Evolutionary conservation across 257 asterid species (phyloP).

Genomic region (Primulina huaijiensis): DNA sequence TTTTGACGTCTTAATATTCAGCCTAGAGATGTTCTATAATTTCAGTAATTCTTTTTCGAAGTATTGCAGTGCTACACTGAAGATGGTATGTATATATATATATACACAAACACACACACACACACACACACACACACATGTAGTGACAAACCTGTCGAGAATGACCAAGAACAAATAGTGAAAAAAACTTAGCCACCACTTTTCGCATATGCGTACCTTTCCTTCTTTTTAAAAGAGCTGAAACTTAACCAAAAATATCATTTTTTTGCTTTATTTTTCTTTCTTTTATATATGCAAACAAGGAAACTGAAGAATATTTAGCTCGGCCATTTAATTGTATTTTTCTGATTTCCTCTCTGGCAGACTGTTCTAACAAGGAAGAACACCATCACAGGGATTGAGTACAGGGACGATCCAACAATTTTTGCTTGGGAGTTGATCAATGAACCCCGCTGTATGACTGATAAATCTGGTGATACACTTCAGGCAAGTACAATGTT

Average conservation of each 20-base stretch:
- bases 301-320: not conserved
- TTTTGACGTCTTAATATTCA: no score
- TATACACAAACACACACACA: no score
- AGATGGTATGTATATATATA: not conserved
- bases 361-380: constrained; percentile 90
- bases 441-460: constrained; percentile 89
- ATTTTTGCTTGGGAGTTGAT: constrained; percentile 96
- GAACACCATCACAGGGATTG: constrained; percentile 79
- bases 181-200: not conserved
- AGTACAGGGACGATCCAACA: constrained; percentile 87
- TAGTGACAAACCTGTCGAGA: not conserved
- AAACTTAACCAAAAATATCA: not conserved
- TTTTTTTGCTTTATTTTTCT: not conserved
- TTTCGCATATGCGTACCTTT: not conserved
- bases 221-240: not conserved
- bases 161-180: not conserved
- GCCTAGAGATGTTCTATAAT: not conserved
- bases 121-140: no score
- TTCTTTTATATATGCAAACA: not conserved
- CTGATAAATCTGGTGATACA: constrained; percentile 93
- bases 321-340: not conserved
- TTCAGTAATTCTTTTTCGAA: not conserved
- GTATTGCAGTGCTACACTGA: not conserved
- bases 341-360: constrained; percentile 19
- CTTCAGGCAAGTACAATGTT: constrained; percentile 58